Conservation (phyloP, 2,329 filamentous ascomycete species). For the Aspergillus costaricaensis region DNA sequence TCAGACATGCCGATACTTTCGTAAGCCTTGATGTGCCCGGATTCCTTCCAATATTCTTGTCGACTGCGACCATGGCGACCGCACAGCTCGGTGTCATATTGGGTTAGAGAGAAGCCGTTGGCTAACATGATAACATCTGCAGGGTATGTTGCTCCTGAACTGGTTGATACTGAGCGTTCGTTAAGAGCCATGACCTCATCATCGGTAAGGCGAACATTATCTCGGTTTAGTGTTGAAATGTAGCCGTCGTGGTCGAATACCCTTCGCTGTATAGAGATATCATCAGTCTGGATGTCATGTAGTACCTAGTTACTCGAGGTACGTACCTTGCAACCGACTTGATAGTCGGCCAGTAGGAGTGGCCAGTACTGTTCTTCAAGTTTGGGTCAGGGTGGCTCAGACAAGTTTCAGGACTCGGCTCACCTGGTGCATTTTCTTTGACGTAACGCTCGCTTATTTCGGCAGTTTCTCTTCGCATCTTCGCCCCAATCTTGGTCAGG, state of each 20-base stretch:
- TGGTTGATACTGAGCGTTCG: neutral
- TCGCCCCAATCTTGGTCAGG: neutral
- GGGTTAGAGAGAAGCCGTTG: slow-evolving; percentile 21
- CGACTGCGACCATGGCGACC: slow-evolving; percentile 20
- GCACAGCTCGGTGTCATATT: slow-evolving; percentile 16
- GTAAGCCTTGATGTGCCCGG: slow-evolving; percentile 20
- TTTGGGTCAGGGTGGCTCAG: neutral
- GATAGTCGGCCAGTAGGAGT: slow-evolving; percentile 12
- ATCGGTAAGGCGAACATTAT: slow-evolving; percentile 4
- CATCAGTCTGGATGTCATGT: neutral
- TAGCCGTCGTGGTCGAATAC: slow-evolving; percentile 13
- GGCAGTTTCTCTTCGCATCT: slow-evolving; percentile 1
- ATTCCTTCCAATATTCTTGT: slow-evolving; percentile 18
- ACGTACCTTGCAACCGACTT: slow-evolving; percentile 24
- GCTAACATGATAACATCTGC: slow-evolving; percentile 11
- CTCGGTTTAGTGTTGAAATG: neutral
- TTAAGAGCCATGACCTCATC: neutral
- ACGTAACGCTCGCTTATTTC: slow-evolving; percentile 9
- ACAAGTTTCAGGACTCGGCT: neutral
- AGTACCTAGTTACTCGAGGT: neutral
- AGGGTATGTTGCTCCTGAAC: slow-evolving; percentile 4
- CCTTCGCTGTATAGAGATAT: neutral
- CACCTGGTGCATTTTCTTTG: slow-evolving; percentile 14
- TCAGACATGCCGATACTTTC: slow-evolving; percentile 23
- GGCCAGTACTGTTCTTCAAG: slow-evolving; percentile 21